Evolutionary conservation across 805 yeast species (phyloP), one percentile per base, ranked within the genome.

Genomic region (Naumovozyma dairenensis): DNA sequence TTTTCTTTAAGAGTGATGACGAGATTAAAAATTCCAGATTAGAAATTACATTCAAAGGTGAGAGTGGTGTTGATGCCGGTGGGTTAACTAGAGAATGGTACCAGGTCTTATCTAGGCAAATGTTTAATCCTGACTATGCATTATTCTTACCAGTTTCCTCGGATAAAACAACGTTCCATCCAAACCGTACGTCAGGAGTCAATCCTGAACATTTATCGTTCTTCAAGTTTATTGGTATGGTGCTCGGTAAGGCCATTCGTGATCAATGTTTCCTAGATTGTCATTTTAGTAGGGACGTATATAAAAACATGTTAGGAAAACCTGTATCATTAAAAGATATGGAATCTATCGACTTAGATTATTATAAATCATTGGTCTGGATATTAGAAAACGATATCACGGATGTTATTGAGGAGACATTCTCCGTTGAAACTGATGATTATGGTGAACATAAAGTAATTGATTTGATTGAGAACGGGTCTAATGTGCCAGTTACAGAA

Each of bases 71-170:
- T 31, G 99, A 92, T 66, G 98, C 95, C 3, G 99, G 99, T 45
- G 99, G 99, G 26, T 78, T 92, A 12, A 83, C 96, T 0, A 69
- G 99, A 50, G 99, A 92, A 56, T 92, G 98, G 98, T 87, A 80
- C 51, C 96, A 87, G 54, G 94, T 87, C 4, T 60, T 92, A 30
- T 77, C 96, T 0, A 69, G 96, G 41, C 96, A 89, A 55, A 87
- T 92, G 84, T 85, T 92, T 62, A 86, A 89, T 53, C 93, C 97
- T 0, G 94, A 85, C 49, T 86, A 86, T 61, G 96, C 95, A 0
- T 62, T 92, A 41, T 92, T 89, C 54, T 67, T 80, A 1, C 95
- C 97, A 0, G 94, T 86, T 28, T 82, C 94, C 0, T 74, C 94
- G 6, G 97, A 89, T 49, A 79, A 79, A 43, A 84, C 95, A 0